Conservation (phyloP, 2,329 filamentous ascomycete genomes). For the Didymella keratinophila region DNA sequence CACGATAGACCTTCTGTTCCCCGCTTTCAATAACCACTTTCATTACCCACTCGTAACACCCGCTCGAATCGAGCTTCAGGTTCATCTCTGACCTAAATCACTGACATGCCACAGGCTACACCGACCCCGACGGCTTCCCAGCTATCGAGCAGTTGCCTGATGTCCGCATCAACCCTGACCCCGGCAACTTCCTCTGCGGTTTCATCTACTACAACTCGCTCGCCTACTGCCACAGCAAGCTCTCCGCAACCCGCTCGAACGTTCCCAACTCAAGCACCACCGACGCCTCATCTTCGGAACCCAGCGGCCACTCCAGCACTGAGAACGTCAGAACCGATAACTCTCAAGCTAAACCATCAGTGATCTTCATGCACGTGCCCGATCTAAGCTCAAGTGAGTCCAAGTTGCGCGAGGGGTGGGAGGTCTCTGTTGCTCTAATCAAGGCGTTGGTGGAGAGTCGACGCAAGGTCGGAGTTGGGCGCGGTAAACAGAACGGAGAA, state of each 20-base stretch:
- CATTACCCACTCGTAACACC: too few relatives aligned
- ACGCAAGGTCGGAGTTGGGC: conserved; percentile 28
- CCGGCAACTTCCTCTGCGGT: conserved; percentile 49
- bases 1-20: too few relatives aligned
- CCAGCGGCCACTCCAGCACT: too few relatives aligned
- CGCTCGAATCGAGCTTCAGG: too few relatives aligned
- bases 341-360: conserved; percentile 31
- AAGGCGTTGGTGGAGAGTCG: conserved; percentile 46
- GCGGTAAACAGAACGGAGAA: neutral
- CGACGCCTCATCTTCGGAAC: neutral
- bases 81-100: neutral
- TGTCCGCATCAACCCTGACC: conserved; percentile 41
- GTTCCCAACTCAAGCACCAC: too few relatives aligned
- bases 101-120: conserved; percentile 21
- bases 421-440: conserved; percentile 45
- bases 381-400: conserved; percentile 41
- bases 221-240: conserved; percentile 35
- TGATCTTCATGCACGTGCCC: conserved; percentile 48
- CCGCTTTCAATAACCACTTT: too few relatives aligned
- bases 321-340: too few relatives aligned
- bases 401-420: conserved; percentile 36
- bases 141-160: conserved; percentile 24
- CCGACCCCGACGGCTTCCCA: conserved; percentile 1
- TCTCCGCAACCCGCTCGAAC: too few relatives aligned
- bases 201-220: conserved; percentile 50